Percentiles rank a stretch among this genome's conserved stretches.
These are phyloP conservation scores for Paramecium sexaurelia DNA, from an alignment of 73 alveolate species.

Conservation along the genomic window DNA sequence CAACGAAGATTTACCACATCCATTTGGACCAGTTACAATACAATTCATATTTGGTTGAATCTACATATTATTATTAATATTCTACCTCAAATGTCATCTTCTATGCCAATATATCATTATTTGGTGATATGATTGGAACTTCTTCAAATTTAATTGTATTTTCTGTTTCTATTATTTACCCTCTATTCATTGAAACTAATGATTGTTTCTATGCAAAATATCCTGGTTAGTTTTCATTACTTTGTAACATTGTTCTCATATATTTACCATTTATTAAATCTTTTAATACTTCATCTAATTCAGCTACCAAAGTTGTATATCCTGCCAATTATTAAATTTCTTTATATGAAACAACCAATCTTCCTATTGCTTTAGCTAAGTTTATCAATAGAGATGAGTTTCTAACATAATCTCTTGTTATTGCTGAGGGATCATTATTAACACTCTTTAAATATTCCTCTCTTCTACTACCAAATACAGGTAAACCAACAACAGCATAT, in stretches of 20 bases:
- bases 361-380: slow-evolving; percentile 94
- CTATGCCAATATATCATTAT: slow-evolving; percentile 84
- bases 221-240: slow-evolving; percentile 56
- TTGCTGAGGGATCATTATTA: slow-evolving; percentile 78
- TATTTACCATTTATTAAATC: slow-evolving; percentile 83
- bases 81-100: slow-evolving; percentile 72
- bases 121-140: slow-evolving; percentile 91
- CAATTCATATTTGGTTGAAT: slow-evolving; percentile 84
- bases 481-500: slow-evolving; percentile 91
- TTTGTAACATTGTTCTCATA: slow-evolving; percentile 68
- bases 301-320: slow-evolving; percentile 85
- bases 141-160: slow-evolving; percentile 78
- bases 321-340: slow-evolving; percentile 92
- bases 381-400: slow-evolving; percentile 90
- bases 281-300: slow-evolving; percentile 80
- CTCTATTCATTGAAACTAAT: slow-evolving; percentile 47
- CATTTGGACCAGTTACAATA: slow-evolving; percentile 93
- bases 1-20: slow-evolving; percentile 94
- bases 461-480: slow-evolving; percentile 89
- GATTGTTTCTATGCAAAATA: slow-evolving; percentile 49
- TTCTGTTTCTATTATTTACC: slow-evolving; percentile 42
- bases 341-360: slow-evolving; percentile 89
- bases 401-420: slow-evolving; percentile 91
- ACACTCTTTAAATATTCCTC: slow-evolving; percentile 76
- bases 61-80: slow-evolving; percentile 27